These are phyloP conservation scores for Nicotiana sylvestris DNA, from an alignment of 257 asterid species.

Conservation along the genomic window DNA sequence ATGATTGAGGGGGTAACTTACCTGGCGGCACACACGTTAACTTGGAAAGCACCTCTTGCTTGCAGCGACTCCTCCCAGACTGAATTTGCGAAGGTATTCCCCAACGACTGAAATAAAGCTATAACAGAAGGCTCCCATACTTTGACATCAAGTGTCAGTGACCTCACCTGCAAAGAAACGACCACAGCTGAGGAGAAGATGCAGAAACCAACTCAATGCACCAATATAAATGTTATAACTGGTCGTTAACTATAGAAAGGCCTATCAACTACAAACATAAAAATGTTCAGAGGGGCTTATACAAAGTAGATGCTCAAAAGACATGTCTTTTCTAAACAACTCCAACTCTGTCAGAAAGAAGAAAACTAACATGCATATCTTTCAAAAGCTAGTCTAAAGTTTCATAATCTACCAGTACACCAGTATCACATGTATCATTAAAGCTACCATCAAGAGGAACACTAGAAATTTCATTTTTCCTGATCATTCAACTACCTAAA, in stretches of 20 bases:
- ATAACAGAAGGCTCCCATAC: conserved; percentile 98
- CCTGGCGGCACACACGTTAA: conserved; percentile 66
- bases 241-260: neutral
- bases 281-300: neutral
- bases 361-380: neutral
- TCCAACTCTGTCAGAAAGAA: conserved; percentile 1
- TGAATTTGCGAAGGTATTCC: conserved; percentile 82
- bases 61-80: conserved; percentile 94
- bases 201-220: conserved; percentile 1
- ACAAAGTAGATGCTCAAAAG: neutral
- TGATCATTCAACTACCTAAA: neutral
- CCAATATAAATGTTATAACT: neutral
- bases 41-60: conserved; percentile 62
- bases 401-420: neutral
- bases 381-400: neutral
- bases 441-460: neutral
- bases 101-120: conserved; percentile 84
- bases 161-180: conserved; percentile 66
- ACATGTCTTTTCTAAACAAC: neutral
- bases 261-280: neutral
- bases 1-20: conserved; percentile 28
- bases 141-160: conserved; percentile 95
- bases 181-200: conserved; percentile 19
- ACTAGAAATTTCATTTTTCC: neutral
- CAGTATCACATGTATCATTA: neutral